A percentile compares a stretch with the other conserved stretches of the same genome.
Conservation (phyloP, 2,329 filamentous ascomycete species). For the Botrytis fragariae region DNA sequence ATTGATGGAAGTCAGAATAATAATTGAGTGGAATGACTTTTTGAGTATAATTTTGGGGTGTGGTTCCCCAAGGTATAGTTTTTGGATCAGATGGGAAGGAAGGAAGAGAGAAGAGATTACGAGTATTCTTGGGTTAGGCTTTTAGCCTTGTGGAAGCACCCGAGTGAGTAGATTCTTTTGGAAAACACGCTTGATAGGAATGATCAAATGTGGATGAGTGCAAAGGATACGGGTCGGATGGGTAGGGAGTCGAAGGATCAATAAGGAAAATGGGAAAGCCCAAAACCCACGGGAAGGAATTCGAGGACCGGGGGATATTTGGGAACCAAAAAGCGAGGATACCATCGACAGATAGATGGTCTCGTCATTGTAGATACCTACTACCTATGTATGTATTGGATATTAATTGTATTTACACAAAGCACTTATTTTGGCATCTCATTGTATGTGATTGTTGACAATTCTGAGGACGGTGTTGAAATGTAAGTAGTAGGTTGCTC, state of each 20-base stretch:
- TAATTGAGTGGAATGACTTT: neutral
- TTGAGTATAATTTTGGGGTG: neutral
- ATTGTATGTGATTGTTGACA: neutral
- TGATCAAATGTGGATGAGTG: neutral
- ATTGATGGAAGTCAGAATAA: conserved; percentile 11
- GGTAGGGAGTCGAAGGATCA: neutral
- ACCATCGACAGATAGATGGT: neutral
- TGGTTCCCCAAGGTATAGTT: neutral
- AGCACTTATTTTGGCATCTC: neutral
- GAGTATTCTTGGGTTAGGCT: neutral
- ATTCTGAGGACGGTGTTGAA: too few relatives aligned
- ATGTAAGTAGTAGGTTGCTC: too few relatives aligned
- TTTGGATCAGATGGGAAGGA: neutral
- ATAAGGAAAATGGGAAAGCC: neutral
- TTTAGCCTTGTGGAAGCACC: neutral
- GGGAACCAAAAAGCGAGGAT: neutral
- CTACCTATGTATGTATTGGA: neutral
- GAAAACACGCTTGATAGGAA: neutral
- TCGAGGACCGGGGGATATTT: neutral
- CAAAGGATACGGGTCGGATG: neutral
- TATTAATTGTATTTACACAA: neutral
- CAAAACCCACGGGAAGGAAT: neutral
- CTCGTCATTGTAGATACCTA: neutral
- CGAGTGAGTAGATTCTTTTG: neutral
- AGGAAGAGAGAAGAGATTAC: neutral